Conservation (phyloP, 2,329 filamentous ascomycete species). For the Fusarium sp. region DNA sequence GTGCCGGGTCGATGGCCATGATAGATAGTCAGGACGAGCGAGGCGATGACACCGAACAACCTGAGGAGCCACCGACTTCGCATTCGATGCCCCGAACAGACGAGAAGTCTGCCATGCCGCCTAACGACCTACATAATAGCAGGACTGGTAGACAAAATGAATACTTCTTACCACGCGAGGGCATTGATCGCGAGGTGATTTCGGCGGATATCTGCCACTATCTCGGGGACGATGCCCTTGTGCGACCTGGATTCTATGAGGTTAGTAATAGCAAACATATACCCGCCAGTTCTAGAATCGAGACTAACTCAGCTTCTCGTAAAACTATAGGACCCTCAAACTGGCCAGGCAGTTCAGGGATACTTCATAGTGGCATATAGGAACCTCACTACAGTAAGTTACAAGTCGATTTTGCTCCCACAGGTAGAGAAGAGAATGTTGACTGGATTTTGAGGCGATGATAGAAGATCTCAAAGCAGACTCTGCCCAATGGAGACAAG, state of each 20-base stretch:
- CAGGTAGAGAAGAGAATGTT: not conserved
- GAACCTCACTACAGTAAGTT: rapidly evolving
- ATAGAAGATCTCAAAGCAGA: not conserved
- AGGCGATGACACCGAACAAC: not conserved
- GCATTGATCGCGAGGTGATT: not conserved
- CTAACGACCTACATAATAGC: not conserved
- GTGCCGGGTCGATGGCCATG: too few species aligned
- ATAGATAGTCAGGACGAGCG: too few species aligned
- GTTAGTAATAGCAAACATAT: rapidly evolving
- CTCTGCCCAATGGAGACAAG: not conserved
- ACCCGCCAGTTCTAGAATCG: rapidly evolving
- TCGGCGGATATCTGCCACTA: rapidly evolving
- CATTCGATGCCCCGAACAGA: not conserved
- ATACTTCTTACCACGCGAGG: rapidly evolving
- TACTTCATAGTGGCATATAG: rapidly evolving
- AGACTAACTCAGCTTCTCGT: rapidly evolving
- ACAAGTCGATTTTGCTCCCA: not conserved
- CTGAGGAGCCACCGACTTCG: not conserved
- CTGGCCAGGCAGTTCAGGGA: rapidly evolving
- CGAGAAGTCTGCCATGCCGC: not conserved
- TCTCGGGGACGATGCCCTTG: rapidly evolving
- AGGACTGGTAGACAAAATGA: not conserved
- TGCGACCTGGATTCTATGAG: rapidly evolving
- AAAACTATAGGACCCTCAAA: too few species aligned
- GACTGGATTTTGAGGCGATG: rapidly evolving